A percentile compares a stretch with the other conserved stretches of the same genome.
Conservation (phyloP, 176 grass and related monocot genomes). For the Rhynchospora breviuscula region DNA sequence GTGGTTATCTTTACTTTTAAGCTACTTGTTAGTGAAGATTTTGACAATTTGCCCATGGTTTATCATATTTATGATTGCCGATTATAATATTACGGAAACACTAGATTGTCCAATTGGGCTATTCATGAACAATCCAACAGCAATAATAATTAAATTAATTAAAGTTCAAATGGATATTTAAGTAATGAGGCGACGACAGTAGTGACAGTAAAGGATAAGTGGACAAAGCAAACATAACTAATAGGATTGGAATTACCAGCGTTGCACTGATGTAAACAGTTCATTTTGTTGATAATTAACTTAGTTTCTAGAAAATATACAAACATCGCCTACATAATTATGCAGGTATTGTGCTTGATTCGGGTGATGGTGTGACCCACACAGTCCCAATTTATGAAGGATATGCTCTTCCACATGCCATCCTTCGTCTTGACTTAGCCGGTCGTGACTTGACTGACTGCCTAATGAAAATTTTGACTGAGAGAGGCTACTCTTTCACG, state of each 20-base stretch:
- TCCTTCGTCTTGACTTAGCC: slow-evolving; percentile 71
- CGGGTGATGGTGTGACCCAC: slow-evolving; percentile 84
- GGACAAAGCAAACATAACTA: neutral
- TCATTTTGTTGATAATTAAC: neutral
- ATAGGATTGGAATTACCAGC: neutral
- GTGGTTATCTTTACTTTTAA: neutral
- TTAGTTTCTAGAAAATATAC: neutral
- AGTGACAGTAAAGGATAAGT: neutral
- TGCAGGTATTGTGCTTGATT: slow-evolving; percentile 81
- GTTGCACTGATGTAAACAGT: neutral
- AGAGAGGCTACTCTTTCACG: slow-evolving; percentile 87
- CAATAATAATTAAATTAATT: neutral
- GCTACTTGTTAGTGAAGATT: neutral
- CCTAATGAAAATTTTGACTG: slow-evolving; percentile 85
- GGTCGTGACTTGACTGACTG: slow-evolving; percentile 75
- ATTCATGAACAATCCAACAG: neutral
- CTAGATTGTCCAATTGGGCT: neutral
- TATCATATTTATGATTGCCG: neutral
- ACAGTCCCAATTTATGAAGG: slow-evolving; percentile 87
- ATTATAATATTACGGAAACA: neutral
- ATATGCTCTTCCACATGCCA: slow-evolving; percentile 70
- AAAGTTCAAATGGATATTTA: neutral
- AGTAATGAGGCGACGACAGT: neutral
- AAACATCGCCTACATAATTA: neutral
- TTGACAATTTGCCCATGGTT: neutral